Conservation (phyloP, 345 rosid genomes). For the Populus nigra region DNA sequence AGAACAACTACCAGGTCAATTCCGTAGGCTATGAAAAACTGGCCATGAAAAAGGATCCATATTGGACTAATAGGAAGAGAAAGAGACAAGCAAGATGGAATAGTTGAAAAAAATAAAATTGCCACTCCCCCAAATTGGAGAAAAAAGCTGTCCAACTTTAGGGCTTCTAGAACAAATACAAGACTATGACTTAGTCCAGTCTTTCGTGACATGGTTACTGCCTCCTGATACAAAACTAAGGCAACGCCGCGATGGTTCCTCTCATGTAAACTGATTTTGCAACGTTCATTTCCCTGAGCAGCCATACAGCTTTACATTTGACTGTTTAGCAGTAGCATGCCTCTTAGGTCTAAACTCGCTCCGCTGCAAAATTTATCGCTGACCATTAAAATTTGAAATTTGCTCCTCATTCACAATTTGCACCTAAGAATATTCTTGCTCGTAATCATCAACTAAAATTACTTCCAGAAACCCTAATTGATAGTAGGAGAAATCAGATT, state of each 20-base stretch:
- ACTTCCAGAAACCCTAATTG: not conserved
- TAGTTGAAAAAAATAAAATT: not conserved
- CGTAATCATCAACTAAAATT: not conserved
- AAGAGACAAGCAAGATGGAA: not conserved
- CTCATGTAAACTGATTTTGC: not conserved
- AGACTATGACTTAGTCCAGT: too few relatives aligned
- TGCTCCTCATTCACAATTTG: not conserved
- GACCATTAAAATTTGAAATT: not conserved
- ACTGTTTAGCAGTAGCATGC: not conserved
- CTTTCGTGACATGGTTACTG: not conserved
- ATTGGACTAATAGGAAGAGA: not conserved
- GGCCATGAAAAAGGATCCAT: not conserved
- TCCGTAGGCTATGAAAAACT: not conserved
- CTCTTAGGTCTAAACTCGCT: not conserved
- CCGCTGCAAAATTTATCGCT: not conserved
- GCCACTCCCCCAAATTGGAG: not conserved
- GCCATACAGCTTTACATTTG: not conserved
- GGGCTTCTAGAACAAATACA: too few relatives aligned
- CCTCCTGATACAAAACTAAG: not conserved
- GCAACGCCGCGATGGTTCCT: not conserved
- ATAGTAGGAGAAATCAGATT: not conserved
- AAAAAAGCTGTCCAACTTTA: not conserved
- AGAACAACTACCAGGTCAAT: not conserved
- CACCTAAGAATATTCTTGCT: not conserved
- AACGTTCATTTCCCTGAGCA: not conserved